Evolutionary conservation across 495 filamentous ascomycete species (phyloP).

Genomic region (Articulospora tetracladia): DNA sequence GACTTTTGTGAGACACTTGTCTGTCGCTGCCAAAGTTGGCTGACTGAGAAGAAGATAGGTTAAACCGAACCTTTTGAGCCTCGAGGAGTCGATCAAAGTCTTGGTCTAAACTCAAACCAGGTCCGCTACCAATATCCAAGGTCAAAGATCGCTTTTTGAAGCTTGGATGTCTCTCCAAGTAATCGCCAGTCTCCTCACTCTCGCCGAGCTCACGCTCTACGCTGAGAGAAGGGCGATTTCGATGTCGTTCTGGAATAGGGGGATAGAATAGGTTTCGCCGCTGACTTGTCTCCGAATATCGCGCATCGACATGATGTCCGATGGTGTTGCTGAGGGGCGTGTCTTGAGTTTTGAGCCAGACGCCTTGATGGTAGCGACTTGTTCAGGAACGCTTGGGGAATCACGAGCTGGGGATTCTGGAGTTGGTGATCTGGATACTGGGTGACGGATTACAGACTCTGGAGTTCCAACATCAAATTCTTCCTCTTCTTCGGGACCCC

Average conservation of each 20-base stretch:
- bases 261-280: constrained; percentile 54
- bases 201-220: constrained; percentile 34
- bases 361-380: constrained; percentile 84
- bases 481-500: constrained; percentile 46
- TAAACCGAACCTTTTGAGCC: constrained; percentile 85
- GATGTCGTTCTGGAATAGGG: constrained; percentile 56
- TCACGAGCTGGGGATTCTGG: constrained; percentile 39
- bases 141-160: constrained; percentile 56
- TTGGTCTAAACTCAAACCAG: constrained; percentile 80
- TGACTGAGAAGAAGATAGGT: constrained; percentile 19
- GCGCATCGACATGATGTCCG: constrained; percentile 83
- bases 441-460: constrained; percentile 89
- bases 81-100: constrained; percentile 97
- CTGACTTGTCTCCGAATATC: constrained; percentile 83
- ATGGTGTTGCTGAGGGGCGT: constrained; percentile 78
- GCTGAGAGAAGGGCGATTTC: constrained; percentile 39
- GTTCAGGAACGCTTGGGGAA: constrained; percentile 69
- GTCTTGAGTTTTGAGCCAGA: constrained; percentile 87
- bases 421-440: constrained; percentile 32
- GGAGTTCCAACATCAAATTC: constrained; percentile 74
- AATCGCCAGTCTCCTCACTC: constrained; percentile 33
- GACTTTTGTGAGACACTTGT: constrained; percentile 22
- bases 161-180: constrained; percentile 46
- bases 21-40: constrained; percentile 11
- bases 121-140: constrained; percentile 64